phyloP scores from a whole-genome alignment of 257 asterid genomes.

The Anisodus tanguticus region DNA sequence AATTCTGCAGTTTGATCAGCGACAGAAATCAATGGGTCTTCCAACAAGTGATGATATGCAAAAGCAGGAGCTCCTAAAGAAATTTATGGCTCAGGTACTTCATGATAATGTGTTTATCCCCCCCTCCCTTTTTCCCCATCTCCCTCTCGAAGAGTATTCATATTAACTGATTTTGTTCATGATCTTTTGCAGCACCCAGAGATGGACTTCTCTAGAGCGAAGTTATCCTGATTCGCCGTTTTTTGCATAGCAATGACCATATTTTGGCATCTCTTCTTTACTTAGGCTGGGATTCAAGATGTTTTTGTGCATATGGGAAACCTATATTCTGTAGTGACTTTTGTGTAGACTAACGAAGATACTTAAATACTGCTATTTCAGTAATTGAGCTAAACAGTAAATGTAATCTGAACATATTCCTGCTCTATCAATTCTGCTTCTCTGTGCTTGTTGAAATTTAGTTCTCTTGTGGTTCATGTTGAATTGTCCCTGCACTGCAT shows the following conservation, averaged over 20 bases:
- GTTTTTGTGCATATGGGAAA: neutral
- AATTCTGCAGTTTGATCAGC: slow-evolving; percentile 55
- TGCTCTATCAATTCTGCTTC: neutral
- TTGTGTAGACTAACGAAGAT: neutral
- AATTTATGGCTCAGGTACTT: slow-evolving; percentile 75
- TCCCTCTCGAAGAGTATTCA: neutral
- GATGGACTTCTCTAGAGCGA: slow-evolving; percentile 68
- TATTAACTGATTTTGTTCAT: neutral
- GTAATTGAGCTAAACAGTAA: neutral
- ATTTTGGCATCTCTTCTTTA: slow-evolving; percentile 9
- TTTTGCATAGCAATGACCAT: neutral
- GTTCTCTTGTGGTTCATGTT: neutral
- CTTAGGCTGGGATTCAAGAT: neutral
- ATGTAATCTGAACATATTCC: neutral
- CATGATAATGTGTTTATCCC: neutral
- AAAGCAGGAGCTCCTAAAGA: slow-evolving; percentile 68
- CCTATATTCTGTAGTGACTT: neutral
- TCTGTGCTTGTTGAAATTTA: neutral
- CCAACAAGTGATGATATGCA: slow-evolving; percentile 74
- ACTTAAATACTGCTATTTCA: neutral
- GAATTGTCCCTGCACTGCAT: neutral
- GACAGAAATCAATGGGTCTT: slow-evolving; percentile 70
- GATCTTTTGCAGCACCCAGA: slow-evolving; percentile 65
- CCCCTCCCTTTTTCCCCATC: neutral
- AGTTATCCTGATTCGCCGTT: slow-evolving; percentile 43